These are phyloP conservation scores for Venturia nashicola DNA, from an alignment of 2,329 filamentous ascomycete species.

Conservation along the genomic window DNA sequence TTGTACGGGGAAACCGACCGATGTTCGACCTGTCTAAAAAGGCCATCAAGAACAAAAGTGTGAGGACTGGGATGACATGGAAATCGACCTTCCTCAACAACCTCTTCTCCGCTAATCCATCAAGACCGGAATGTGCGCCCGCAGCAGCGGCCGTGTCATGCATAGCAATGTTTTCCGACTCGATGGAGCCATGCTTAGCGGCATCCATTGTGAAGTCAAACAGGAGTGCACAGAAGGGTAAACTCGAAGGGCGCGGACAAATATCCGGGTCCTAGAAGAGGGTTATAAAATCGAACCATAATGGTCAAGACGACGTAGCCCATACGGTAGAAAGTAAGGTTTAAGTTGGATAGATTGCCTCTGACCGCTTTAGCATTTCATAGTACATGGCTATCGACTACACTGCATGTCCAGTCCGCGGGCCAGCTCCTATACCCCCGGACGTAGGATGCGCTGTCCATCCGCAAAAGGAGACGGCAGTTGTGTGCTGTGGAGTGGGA, in stretches of 20 bases:
- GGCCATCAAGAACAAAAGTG: constrained; percentile 31
- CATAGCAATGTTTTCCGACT: not conserved
- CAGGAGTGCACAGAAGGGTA: not conserved
- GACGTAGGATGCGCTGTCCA: too few species aligned
- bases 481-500: not conserved
- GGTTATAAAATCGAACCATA: not conserved
- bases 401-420: not conserved
- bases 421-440: too few species aligned
- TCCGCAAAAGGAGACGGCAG: not conserved
- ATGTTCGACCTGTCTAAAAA: constrained; percentile 34
- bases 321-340: too few species aligned
- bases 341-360: constrained; percentile 3
- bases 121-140: not conserved
- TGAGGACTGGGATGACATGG: constrained; percentile 35
- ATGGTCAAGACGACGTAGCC: too few species aligned
- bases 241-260: not conserved
- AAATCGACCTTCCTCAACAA: constrained; percentile 37
- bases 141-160: not conserved
- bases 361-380: not conserved
- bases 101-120: constrained; percentile 27
- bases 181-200: not conserved
- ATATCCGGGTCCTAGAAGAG: not conserved
- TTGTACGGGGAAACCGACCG: constrained; percentile 12
- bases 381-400: too few species aligned
- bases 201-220: not conserved